Evolutionary conservation across 1,284 basidiomycete species (phyloP), one percentile per base, ranked within the genome.

Genomic region (Apiotrichum laibachii): DNA sequence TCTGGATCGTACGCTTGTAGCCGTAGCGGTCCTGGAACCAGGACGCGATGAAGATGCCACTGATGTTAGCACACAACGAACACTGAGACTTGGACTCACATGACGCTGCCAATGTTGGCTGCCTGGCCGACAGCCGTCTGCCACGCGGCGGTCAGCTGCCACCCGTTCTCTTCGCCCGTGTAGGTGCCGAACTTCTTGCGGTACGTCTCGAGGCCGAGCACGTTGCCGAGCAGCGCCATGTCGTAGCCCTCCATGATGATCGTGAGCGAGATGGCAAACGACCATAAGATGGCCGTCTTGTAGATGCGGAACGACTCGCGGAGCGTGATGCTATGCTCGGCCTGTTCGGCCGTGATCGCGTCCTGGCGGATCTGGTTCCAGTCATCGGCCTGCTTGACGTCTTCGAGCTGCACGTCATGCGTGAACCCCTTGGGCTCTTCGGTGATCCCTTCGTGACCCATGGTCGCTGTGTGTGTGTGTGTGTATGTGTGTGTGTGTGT

Each of bases 121-220:
- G 61, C 60, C 59, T 71, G 62, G 40, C 55, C 49, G 15, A 70
- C 49, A 13, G 57, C 68, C n/a, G 61, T 55, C 55, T 70, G 68
- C 70, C 70, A 71, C 12, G 60, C 47, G 6, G 67, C 53, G 13
- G 59, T 44, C 31, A 71, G 57, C 59, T 69, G 66, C 49, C 62
- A 69, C 18, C 63, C 63, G 16, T 50, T 15, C 10, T 40, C 45
- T 9, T 42, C 16, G n/a, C n/a, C n/a, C 21, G 35, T 45, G 31
- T 34, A 51, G 21, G 33, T 21, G 13, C 62, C 62, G 26, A 58
- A 64, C 56, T 61, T 61, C 39, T 61, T 26, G 33, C 62, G 62
- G 55, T 61, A 64, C 39, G 51, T 46, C 1, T 51, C 48, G 9
- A 64, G 54, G 16, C 53, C 62, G 5, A 61, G 44, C 6, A 60